These are phyloP conservation scores for Cordia subcordata DNA, from an alignment of 257 asterid species.

Conservation along the genomic window DNA sequence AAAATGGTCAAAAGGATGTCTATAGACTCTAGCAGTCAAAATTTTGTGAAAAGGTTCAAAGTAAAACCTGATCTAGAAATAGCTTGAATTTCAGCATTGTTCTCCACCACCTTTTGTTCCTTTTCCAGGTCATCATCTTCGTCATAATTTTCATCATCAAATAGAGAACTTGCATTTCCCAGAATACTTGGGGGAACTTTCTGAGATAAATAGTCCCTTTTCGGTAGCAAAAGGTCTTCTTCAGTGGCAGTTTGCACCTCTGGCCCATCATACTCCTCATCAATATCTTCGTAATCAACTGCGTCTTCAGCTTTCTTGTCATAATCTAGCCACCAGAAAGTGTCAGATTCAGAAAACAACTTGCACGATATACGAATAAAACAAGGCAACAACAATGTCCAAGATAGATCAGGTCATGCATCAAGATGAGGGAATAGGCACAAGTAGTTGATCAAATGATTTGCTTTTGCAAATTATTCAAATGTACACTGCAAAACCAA, in stretches of 20 bases:
- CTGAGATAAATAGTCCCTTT: slow-evolving; percentile 54
- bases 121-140: slow-evolving; percentile 70
- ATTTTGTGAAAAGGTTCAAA: slow-evolving; percentile 5
- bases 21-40: neutral
- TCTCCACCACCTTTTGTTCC: slow-evolving; percentile 42
- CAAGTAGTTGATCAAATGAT: too few relatives aligned
- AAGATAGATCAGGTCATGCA: too few relatives aligned
- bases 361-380: neutral
- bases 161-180: slow-evolving; percentile 53
- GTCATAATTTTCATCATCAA: slow-evolving; percentile 93
- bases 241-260: slow-evolving; percentile 84
- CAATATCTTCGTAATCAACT: slow-evolving; percentile 94
- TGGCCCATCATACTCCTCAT: slow-evolving; percentile 98
- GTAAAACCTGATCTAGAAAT: slow-evolving; percentile 53
- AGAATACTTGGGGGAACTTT: slow-evolving; percentile 53
- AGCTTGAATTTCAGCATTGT: slow-evolving; percentile 29
- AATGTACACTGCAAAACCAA: too few relatives aligned
- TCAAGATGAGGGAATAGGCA: too few relatives aligned
- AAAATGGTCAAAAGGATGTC: neutral
- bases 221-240: slow-evolving; percentile 85
- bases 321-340: slow-evolving; percentile 52
- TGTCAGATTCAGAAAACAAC: slow-evolving; percentile 19
- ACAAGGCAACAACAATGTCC: too few relatives aligned
- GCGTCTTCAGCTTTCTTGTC: slow-evolving; percentile 94
- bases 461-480: too few relatives aligned